These are phyloP conservation scores for Geotrichum phurueaensis DNA, from an alignment of 1,139 yeast genomes.

Conservation along the genomic window DNA sequence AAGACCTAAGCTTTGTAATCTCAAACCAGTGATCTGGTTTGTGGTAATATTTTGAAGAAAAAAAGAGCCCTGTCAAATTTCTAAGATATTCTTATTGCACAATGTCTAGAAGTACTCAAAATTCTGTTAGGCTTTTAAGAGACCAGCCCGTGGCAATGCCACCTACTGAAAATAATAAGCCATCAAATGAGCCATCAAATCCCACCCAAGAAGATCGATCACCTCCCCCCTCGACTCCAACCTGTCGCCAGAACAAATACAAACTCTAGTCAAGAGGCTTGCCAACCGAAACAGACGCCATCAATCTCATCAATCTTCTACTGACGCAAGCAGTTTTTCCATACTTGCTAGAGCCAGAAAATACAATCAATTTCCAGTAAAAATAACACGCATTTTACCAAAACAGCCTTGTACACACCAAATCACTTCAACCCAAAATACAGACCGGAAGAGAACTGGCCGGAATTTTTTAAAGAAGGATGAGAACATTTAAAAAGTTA, in stretches of 20 bases:
- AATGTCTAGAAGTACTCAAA: not conserved
- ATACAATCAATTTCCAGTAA: not conserved
- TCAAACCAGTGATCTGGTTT: too few species aligned
- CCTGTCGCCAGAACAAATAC: not conserved
- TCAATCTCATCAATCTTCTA: too few species aligned
- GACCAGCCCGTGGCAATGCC: not conserved
- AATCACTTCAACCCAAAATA: not conserved
- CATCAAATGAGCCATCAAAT: too few species aligned
- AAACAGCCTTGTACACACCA: not conserved
- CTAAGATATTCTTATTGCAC: not conserved
- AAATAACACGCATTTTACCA: not conserved
- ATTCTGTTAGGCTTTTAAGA: not conserved
- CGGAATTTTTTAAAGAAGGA: not conserved
- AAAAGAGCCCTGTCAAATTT: too few species aligned
- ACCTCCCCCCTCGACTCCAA: not conserved
- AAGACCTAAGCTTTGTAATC: too few species aligned
- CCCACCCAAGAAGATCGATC: too few species aligned
- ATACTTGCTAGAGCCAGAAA: not conserved
- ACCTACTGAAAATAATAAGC: too few species aligned
- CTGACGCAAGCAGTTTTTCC: not conserved
- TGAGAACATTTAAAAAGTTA: not conserved
- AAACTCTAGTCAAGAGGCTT: not conserved
- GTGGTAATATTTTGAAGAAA: too few species aligned
- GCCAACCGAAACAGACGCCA: too few species aligned
- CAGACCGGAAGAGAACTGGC: not conserved